Evolutionary conservation across 306 rosid genomes (phyloP).

Genomic region (Mimosa pudica): DNA sequence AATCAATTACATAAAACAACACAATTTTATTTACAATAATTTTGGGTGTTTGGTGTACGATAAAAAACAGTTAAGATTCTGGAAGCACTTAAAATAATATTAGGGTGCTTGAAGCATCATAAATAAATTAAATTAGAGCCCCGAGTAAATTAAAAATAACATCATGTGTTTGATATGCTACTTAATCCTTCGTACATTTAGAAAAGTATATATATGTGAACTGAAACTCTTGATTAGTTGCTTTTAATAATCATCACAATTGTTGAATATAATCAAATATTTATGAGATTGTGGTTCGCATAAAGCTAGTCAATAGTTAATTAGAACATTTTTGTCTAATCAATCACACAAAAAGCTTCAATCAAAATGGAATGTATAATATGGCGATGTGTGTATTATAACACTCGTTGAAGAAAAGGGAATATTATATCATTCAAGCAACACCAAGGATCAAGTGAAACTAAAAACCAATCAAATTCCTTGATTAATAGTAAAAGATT

Average conservation of each 20-base stretch:
- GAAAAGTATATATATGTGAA: slow-evolving; percentile 27
- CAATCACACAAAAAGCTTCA: slow-evolving; percentile 32
- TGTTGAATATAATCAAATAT: slow-evolving; percentile 43
- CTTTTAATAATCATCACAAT: slow-evolving; percentile 44
- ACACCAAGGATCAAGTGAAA: slow-evolving; percentile 33
- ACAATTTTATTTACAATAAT: no score
- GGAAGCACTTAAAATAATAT: no score
- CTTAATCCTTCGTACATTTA: neutral
- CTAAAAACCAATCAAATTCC: slow-evolving; percentile 38
- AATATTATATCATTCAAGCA: slow-evolving; percentile 29
- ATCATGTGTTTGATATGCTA: no score
- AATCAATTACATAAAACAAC: no score
- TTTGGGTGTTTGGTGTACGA: no score
- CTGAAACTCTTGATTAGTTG: slow-evolving; percentile 40
- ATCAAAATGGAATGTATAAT: slow-evolving; percentile 28
- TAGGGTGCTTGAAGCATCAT: no score
- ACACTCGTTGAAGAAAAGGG: neutral
- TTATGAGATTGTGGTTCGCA: slow-evolving; percentile 38
- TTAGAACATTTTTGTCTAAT: slow-evolving; percentile 43
- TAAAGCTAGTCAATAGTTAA: neutral
- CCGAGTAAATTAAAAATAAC: no score
- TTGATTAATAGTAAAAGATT: slow-evolving; percentile 13
- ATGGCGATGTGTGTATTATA: neutral
- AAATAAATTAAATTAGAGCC: no score
- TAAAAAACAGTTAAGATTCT: no score